Evolutionary conservation across 2,329 filamentous ascomycete genomes (phyloP), one percentile per base, ranked within the genome.

Genomic region (Fusarium sp.): DNA sequence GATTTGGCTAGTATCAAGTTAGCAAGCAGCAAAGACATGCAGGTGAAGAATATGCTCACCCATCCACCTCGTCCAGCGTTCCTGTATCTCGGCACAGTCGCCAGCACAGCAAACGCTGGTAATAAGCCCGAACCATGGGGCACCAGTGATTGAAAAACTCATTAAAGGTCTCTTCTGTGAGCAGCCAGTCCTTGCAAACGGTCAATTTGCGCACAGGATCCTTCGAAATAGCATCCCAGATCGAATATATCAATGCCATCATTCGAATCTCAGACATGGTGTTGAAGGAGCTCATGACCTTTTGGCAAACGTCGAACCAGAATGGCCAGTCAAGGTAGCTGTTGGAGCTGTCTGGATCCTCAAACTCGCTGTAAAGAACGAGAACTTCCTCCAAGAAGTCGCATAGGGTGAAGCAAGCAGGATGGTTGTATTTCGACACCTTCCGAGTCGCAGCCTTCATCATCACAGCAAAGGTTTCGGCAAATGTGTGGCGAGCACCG

Each of bases 101-200:
- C 94, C 94, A 98, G 80, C 94, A 97, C 22, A 97, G 80, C 50
- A 98, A 82, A 46, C 94, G 92, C 87, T 97, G 96, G 77, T 91
- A 98, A 78, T 97, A 98, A 15, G 94, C 92, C 64, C 94, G 88
- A 22, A 97, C 93, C 94, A 97, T 97, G 0, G 94, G 94, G 75
- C 93, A 97, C 94, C 94, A 97, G 75, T 97, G 94, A 75, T 92
- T 95, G 81, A 97, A 98, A 65, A 94, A 90, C 64, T 88, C 89
- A 75, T 92, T 89, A 77, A 97, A 97, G 3, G 91, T 87, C 26
- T 90, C 85, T 55, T 92, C 90, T 8, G 90, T 87, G 14, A 98
- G 82, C 39, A 98, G 81, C 84, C 96, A 94, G 22, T 89, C 88
- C 28, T 92, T 74, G 76, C 93, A 97, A 19, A 97, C 77, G 15